A percentile compares a stretch with the other conserved stretches of the same genome.
These are phyloP conservation scores for Colletotrichum gigasporum DNA, from an alignment of 2,329 filamentous ascomycete genomes.

Conservation along the genomic window DNA sequence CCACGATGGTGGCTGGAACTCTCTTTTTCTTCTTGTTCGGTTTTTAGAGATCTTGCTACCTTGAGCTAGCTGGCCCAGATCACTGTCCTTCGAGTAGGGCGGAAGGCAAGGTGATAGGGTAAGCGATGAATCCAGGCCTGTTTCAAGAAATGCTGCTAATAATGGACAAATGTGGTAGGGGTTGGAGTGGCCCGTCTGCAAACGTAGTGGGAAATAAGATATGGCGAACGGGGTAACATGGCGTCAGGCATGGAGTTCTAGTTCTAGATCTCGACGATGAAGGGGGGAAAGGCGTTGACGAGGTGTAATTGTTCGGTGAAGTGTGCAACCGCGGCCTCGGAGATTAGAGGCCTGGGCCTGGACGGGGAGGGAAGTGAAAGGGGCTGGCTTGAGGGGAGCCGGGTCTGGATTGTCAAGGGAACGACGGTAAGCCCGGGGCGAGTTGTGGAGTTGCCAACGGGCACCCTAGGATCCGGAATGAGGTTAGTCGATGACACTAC, in stretches of 20 bases:
- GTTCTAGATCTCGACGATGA: not conserved
- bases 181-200: not conserved
- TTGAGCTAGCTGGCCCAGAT: not conserved
- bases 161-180: not conserved
- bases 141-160: not conserved
- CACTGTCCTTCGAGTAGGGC: not conserved
- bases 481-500: not conserved
- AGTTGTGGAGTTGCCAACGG: not conserved
- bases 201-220: not conserved
- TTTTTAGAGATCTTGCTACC: not conserved
- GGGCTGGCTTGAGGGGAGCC: not conserved
- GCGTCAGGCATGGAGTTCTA: not conserved
- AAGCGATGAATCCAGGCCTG: not conserved
- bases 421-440: not conserved
- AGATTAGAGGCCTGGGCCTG: not conserved
- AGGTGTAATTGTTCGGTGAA: not conserved
- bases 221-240: slow-evolving; percentile 5
- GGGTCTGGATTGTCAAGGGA: slow-evolving; percentile 1
- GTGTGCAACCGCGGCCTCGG: not conserved
- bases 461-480: not conserved
- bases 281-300: not conserved
- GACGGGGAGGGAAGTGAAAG: not conserved
- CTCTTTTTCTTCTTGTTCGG: not conserved
- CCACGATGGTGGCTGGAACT: not conserved
- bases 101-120: not conserved